phyloP scores from a whole-genome alignment of 371 early-diverging fungal species.

The Circinella umbellata region DNA sequence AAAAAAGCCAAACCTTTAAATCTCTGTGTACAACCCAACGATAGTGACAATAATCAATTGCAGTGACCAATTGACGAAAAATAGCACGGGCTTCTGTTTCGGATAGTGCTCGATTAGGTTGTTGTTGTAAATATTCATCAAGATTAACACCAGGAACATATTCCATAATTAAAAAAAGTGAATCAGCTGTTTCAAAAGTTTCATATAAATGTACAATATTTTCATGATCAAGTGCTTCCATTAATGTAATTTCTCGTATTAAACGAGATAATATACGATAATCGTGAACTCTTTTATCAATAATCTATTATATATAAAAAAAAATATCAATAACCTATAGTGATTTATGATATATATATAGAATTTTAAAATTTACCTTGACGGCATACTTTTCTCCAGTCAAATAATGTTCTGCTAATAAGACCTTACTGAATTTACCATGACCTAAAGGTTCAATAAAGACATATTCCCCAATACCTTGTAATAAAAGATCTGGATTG shows the following conservation, averaged over 20 bases:
- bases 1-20: constrained; percentile 61
- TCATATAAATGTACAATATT: constrained; percentile 90
- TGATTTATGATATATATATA: too few relatives aligned
- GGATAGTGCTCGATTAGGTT: constrained; percentile 43
- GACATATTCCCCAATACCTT: constrained; percentile 79
- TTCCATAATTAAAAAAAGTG: constrained; percentile 77
- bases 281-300: constrained; percentile 83
- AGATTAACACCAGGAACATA: constrained; percentile 64
- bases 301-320: constrained; percentile 47
- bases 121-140: constrained; percentile 58
- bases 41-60: constrained; percentile 75
- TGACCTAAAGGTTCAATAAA: constrained; percentile 82
- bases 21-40: constrained; percentile 80
- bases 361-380: constrained; percentile 35
- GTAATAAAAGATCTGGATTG: constrained; percentile 63
- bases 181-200: constrained; percentile 86
- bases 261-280: constrained; percentile 78
- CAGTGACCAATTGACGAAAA: constrained; percentile 73
- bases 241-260: constrained; percentile 86
- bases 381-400: constrained; percentile 68
- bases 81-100: constrained; percentile 70
- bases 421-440: constrained; percentile 91
- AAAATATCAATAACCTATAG: too few relatives aligned
- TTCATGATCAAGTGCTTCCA: constrained; percentile 86
- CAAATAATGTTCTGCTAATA: constrained; percentile 79